Evolutionary conservation across 1,284 basidiomycete species (phyloP).

Genomic region (Lignosus rhinocerotis): DNA sequence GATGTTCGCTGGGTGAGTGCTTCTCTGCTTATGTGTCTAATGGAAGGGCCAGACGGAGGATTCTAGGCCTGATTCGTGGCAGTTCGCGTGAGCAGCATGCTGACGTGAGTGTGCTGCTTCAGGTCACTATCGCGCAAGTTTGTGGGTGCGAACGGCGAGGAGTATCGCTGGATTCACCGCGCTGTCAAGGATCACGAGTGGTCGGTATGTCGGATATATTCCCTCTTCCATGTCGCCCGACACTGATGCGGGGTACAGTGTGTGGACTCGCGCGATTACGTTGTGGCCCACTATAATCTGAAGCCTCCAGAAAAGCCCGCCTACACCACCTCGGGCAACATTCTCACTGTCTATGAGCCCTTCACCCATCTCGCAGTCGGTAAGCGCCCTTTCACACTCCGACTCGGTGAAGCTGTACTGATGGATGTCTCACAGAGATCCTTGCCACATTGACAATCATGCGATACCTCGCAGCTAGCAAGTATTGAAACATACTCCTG

Average conservation of each 20-base stretch:
- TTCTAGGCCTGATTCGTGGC: not conserved
- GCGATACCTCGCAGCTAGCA: constrained; percentile 48
- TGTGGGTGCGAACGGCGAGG: constrained; percentile 59
- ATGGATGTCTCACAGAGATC: constrained; percentile 45
- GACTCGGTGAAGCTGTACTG: not conserved
- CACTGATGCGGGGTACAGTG: constrained; percentile 43
- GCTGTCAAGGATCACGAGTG: constrained; percentile 60
- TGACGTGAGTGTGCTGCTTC: not conserved
- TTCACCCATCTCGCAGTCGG: constrained; percentile 57
- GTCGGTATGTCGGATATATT: constrained; percentile 49
- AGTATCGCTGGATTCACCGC: constrained; percentile 64
- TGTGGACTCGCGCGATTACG: constrained; percentile 57
- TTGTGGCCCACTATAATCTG: constrained; percentile 60
- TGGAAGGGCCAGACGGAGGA: too few relatives aligned
- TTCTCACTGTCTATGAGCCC: constrained; percentile 59
- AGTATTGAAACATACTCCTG: constrained; percentile 22
- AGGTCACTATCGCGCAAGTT: constrained; percentile 69
- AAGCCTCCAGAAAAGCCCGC: constrained; percentile 51
- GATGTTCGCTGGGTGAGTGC: constrained; percentile 61
- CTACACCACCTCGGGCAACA: constrained; percentile 66
- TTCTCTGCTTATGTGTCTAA: not conserved
- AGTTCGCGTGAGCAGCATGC: not conserved
- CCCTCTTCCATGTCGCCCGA: constrained; percentile 9
- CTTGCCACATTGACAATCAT: constrained; percentile 64
- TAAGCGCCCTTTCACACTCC: constrained; percentile 33